Evolutionary conservation across 2,329 filamentous ascomycete genomes (phyloP), one percentile per base, ranked within the genome.

Genomic region (Thelonectria blattea): DNA sequence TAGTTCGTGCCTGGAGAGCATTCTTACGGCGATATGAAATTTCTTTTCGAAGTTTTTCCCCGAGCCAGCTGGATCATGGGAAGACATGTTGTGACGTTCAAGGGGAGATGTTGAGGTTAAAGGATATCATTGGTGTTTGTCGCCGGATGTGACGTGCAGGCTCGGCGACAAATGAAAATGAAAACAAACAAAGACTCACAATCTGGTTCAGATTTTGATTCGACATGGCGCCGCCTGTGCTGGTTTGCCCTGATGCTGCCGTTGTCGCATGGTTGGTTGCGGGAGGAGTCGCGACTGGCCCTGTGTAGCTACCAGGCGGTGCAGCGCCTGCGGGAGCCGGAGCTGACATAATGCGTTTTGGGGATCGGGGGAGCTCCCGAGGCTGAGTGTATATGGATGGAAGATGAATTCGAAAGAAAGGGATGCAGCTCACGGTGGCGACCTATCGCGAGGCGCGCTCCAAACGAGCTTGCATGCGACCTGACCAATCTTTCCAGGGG

Each of bases 181-280:
- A 15, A 63, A 53, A 51, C 24, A 52, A 43, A 34, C 27, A 60
- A 57, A 52, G 47, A 80, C 93, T 85, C 84, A 97, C 94, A 77
- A 98, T 98, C 69, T 97, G 93, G 71, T 98, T 98, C 1, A 97
- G 78, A 73, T 97, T 96, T 71, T 96, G 92, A 64, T 94, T 92
- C 2, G 90, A 92, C 78, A 92, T 88, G 10, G 79, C 75, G 18
- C 69, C 71, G 49, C 69, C 70, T 6, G 77, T 63, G 30, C 74
- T 62, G 5, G 76, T 66, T 17, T 79, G 71, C 8, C 69, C 67
- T 24, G 74, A 65, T 22, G 71, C 34, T 37, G 34, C 10, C 34
- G 34, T 37, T 37, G 34, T 37, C 15, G 34, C 6, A 12, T 37
- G 34, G 34, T 37, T 58, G 34, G 63, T 57, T 48, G 71, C 72